Evolutionary conservation across 495 filamentous ascomycete genomes (phyloP), one percentile per base, ranked within the genome.

Genomic region (Tuber borchii): DNA sequence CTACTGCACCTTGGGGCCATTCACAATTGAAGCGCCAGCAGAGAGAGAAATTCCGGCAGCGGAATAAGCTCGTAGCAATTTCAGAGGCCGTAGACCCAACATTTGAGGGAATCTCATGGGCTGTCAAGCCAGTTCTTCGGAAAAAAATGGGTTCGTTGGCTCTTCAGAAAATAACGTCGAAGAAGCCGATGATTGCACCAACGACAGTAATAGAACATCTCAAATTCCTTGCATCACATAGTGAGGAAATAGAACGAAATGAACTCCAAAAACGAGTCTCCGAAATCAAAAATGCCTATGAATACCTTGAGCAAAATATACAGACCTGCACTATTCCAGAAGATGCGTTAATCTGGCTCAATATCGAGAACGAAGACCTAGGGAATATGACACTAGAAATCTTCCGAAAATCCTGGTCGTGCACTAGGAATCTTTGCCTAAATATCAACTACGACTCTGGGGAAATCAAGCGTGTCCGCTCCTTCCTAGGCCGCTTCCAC

Each of bases 291-390:
- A 73, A 56, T 40, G 69, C 56, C 34, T 82, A 82, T 31, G 43
- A 65, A 51, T 71, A 79, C 31, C 74, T 82, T 10, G 79, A 81
- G 56, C 22, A 51, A 43, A 70, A 22, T 19, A 70, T 61, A 68
- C 26, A 73, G 14, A 71, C 3, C 31, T 51, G 71, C 37, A 44
- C 31, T 45, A 19, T 71, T 46, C 65, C 17, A n/a, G 61, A 79
- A 31, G 46, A 17, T 40, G 73, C 73, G 20, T 34, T 70, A 56
- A 82, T 82, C 20, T 82, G 80, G 80, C 74, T 82, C 39, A 82
- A 82, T 43, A 71, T 77, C n/a, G 72, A 82, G 37, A 68, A 45
- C 44, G 61, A 72, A 31, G 74, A 75, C 70, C 17, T 51, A 6
- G 20, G 1, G 10, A 31, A 12, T 5, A 70, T 79, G n/a, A 43